Conservation (phyloP, 257 asterid genomes). For the Plectranthus barbatus region DNA sequence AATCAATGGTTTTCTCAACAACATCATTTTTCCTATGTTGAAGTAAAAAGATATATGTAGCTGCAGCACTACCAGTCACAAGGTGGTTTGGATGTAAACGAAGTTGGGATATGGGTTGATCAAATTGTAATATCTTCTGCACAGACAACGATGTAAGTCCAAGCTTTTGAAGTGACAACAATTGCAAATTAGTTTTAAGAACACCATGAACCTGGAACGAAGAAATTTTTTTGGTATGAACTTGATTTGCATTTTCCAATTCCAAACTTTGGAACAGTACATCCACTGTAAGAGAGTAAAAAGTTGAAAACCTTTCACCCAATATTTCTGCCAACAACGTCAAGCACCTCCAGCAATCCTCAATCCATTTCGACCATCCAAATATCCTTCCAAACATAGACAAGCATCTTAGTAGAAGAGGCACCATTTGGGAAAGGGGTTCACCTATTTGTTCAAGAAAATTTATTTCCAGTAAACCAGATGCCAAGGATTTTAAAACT, state of each 20-base stretch:
- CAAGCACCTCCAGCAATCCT: slow-evolving; percentile 97
- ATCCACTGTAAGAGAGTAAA: slow-evolving; percentile 71
- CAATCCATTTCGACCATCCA: slow-evolving; percentile 95
- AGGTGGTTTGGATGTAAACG: slow-evolving; percentile 95
- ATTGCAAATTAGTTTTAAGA: slow-evolving; percentile 88
- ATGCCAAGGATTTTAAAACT: slow-evolving; percentile 87
- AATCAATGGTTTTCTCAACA: slow-evolving; percentile 56
- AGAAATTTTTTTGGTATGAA: slow-evolving; percentile 35
- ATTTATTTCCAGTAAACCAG: slow-evolving; percentile 92
- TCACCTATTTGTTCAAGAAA: slow-evolving; percentile 72
- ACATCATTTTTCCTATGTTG: slow-evolving; percentile 72
- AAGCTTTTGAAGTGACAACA: slow-evolving; percentile 85
- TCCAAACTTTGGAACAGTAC: slow-evolving; percentile 83
- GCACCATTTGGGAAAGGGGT: slow-evolving; percentile 87
- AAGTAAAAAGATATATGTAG: slow-evolving; percentile 82
- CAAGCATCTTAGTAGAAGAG: slow-evolving; percentile 67
- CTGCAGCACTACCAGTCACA: slow-evolving; percentile 87
- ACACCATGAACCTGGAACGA: slow-evolving; percentile 92
- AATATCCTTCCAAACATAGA: slow-evolving; percentile 79
- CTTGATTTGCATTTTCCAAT: slow-evolving; percentile 29
- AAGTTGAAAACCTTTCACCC: slow-evolving; percentile 70
- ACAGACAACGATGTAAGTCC: slow-evolving; percentile 80
- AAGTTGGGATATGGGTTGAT: slow-evolving; percentile 69
- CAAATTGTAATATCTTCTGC: slow-evolving; percentile 54
- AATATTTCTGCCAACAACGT: slow-evolving; percentile 95